Conservation (phyloP, 2,329 filamentous ascomycete genomes). For the Xylaria sp. region DNA sequence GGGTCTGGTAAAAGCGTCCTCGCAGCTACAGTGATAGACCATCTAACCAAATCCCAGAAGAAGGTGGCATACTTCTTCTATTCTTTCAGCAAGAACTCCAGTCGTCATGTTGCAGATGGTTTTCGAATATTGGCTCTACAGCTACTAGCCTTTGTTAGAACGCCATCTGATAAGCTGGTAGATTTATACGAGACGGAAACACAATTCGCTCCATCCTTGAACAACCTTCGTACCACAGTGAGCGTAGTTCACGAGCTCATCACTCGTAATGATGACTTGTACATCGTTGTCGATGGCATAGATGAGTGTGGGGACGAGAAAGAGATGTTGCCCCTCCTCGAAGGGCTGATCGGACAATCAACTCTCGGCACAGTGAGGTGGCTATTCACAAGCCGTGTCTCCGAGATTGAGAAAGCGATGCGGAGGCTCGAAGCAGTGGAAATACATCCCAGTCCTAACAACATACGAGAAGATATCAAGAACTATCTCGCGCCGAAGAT, state of each 20-base stretch:
- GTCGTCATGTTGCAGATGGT: conserved; percentile 10
- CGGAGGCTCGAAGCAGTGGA: conserved; percentile 14
- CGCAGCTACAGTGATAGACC: conserved; percentile 15
- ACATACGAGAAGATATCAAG: conserved; percentile 17
- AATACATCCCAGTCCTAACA: neutral
- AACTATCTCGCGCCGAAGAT: conserved; percentile 12
- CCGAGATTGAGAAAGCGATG: conserved; percentile 16
- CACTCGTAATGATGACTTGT: conserved; percentile 10
- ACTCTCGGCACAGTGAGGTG: conserved; percentile 17
- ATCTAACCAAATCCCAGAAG: conserved; percentile 1
- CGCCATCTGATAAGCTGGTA: conserved; percentile 15
- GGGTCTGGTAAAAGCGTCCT: conserved; percentile 27
- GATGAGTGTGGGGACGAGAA: conserved; percentile 23
- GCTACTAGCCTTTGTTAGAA: conserved; percentile 12
- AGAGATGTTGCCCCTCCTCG: neutral
- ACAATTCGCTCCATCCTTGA: conserved; percentile 13
- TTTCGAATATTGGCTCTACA: conserved; percentile 19
- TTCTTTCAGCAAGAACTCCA: conserved; percentile 12
- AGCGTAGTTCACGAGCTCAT: conserved; percentile 22
- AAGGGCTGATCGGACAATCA: conserved; percentile 6
- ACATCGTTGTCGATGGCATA: conserved; percentile 21
- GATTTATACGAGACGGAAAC: conserved; percentile 16
- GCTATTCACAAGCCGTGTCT: conserved; percentile 19
- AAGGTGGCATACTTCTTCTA: conserved; percentile 26
- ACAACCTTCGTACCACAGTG: conserved; percentile 1